Evolutionary conservation across 495 filamentous ascomycete species (phyloP), one percentile per base, ranked within the genome.

Genomic region (Umbilicaria muhlenbergii): DNA sequence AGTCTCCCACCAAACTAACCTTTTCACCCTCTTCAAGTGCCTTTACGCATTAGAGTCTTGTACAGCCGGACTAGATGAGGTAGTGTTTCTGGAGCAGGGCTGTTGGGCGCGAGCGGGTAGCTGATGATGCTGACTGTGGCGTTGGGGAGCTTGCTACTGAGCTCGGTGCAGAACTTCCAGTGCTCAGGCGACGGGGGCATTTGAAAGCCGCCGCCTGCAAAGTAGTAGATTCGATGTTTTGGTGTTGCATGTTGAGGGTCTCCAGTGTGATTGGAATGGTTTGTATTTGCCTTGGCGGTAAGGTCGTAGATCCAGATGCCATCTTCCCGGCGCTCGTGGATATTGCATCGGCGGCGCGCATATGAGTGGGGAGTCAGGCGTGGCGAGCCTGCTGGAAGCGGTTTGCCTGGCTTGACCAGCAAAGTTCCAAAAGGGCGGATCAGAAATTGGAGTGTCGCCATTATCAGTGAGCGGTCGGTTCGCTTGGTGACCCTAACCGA

Each of bases 171-270:
- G 1, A 63, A 38, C 33, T 49, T 44, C 62, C 61, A 66, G 40
- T 66, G 62, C 36, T 61, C 51, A 10, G 44, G 34, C 2, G 48
- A 47, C 0, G 64, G 47, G 6, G 57, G 52, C 42, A 44, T 46
- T 42, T 55, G 55, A 53, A 62, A 65, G 13, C 58, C 55, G 8
- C 59, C 63, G 24, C 60, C 64, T 6, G 51, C 53, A 41, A 64
- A 60, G 42, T 62, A 65, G 49, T 58, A 64, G 18, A 66, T 46
- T 28, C 53, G 38, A 28, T 55, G 57, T 33, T 32, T 42, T 17
- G 32, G 2, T 31, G 39, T 15, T 33, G 8, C 35, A 21, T 41
- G 36, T n/a, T 40, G 28, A 11, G 19, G 15, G n/a, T 33, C 32
- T 21, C n/a, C 14, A 33, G 34, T 36, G 14, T 38, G 18, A 12